These are phyloP conservation scores for Phycomyces blakesleeanus DNA, from an alignment of 192 early-diverging fungal species.

Conservation along the genomic window DNA sequence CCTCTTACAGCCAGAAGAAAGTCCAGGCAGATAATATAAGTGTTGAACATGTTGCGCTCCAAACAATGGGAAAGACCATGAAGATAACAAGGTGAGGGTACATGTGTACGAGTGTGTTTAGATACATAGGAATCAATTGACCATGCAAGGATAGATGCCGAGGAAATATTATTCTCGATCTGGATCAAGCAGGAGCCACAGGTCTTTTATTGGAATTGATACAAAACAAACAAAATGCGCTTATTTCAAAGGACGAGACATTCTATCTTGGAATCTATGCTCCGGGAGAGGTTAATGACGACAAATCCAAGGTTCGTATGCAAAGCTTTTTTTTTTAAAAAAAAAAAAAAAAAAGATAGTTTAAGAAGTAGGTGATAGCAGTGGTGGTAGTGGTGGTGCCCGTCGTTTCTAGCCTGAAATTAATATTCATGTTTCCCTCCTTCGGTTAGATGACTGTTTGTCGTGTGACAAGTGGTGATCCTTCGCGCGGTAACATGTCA, in stretches of 20 bases:
- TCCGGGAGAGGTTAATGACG: neutral
- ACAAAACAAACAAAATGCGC: slow-evolving; percentile 18
- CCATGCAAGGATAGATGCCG: too few relatives aligned
- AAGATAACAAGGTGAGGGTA: slow-evolving; percentile 49
- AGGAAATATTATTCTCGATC: slow-evolving; percentile 55
- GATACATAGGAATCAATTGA: too few relatives aligned
- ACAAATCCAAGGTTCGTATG: neutral
- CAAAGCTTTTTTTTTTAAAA: too few relatives aligned
- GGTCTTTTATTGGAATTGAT: slow-evolving; percentile 43
- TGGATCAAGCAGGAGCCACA: slow-evolving; percentile 48
- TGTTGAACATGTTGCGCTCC: slow-evolving; percentile 39
- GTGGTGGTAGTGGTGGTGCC: too few relatives aligned
- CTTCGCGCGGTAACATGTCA: slow-evolving; percentile 52
- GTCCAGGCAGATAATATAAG: neutral
- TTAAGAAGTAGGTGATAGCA: too few relatives aligned
- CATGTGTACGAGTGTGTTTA: too few relatives aligned
- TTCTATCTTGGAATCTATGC: slow-evolving; percentile 48
- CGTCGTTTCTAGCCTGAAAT: too few relatives aligned
- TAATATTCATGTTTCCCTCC: too few relatives aligned
- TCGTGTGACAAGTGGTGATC: slow-evolving; percentile 54
- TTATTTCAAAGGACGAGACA: slow-evolving; percentile 47
- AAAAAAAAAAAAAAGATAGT: too few relatives aligned
- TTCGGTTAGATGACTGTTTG: slow-evolving; percentile 19
- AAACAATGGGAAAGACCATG: slow-evolving; percentile 41
- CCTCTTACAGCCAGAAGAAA: slow-evolving; percentile 10